Evolutionary conservation across 129 eudicot genomes (phyloP).

Genomic region (Tanacetum coccineum): DNA sequence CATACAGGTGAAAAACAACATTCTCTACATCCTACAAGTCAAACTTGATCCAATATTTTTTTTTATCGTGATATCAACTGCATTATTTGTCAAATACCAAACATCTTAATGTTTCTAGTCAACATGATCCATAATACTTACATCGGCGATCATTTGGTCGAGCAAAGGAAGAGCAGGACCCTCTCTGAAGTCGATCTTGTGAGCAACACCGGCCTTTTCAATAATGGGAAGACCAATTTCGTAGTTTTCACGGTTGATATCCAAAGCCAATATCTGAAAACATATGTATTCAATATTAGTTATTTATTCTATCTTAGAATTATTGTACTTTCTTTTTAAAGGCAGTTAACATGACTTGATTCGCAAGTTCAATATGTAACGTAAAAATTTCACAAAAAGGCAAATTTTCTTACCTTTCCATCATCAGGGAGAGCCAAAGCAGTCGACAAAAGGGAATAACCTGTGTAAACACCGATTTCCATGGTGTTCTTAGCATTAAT

Average conservation of each 20-base stretch:
- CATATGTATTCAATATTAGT: not conserved
- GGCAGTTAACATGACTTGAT: no score
- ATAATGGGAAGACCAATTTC: not conserved
- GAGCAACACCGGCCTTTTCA: not conserved
- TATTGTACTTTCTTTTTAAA: not conserved
- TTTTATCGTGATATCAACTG: not conserved
- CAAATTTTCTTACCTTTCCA: not conserved
- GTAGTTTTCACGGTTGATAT: not conserved
- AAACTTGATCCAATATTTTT: no score
- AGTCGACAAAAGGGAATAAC: not conserved
- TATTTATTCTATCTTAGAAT: not conserved
- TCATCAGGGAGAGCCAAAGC: constrained; percentile 2
- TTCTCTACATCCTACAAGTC: no score
- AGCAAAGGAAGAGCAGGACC: constrained; percentile 1
- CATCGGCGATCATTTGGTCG: no score
- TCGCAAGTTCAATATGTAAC: no score
- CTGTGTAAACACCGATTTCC: not conserved
- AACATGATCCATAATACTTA: no score
- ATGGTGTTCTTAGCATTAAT: constrained; percentile 1
- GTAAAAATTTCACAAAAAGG: not conserved
- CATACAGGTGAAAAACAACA: no score
- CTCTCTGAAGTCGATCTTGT: not conserved
- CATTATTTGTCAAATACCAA: not conserved
- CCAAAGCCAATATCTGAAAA: not conserved
- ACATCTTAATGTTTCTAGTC: no score